Conservation (phyloP, 768 basidiomycete genomes). For the Lactifluus echinatus region DNA sequence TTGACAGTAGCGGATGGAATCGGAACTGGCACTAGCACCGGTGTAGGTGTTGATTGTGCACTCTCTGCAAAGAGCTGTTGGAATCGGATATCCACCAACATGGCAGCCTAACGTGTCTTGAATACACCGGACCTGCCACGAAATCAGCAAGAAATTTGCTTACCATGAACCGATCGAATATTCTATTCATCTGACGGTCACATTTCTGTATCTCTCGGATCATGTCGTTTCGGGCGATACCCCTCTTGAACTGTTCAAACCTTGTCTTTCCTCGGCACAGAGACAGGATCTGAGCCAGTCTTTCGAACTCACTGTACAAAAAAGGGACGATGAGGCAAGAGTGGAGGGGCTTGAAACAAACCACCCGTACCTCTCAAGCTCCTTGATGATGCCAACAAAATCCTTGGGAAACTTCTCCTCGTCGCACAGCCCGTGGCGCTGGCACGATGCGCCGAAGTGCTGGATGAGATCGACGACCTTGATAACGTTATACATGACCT, state of each 20-base stretch:
- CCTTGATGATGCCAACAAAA: conserved; percentile 3
- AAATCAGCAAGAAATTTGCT: neutral
- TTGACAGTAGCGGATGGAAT: neutral
- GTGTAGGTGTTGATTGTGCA: neutral
- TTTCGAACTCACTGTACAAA: neutral
- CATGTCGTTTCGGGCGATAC: conserved; percentile 7
- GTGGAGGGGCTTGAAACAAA: neutral
- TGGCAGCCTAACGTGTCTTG: neutral
- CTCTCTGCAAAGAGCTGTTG: conserved; percentile 2
- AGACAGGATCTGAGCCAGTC: neutral
- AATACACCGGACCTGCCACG: neutral
- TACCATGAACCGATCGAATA: conserved; percentile 11
- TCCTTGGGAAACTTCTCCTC: conserved; percentile 1
- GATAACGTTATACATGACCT: conserved; percentile 11
- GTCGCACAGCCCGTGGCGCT: conserved; percentile 1
- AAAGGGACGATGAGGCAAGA: neutral
- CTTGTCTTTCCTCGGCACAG: conserved; percentile 4
- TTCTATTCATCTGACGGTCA: conserved; percentile 11
- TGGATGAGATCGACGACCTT: conserved; percentile 8
- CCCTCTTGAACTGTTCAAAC: conserved; percentile 9
- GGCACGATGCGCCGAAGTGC: neutral
- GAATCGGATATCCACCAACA: conserved; percentile 10
- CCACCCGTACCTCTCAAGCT: neutral
- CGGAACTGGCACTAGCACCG: neutral
- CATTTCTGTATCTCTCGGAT: conserved; percentile 4